phyloP scores from a whole-genome alignment of 495 filamentous ascomycete species.

The Podospora fimiseda region DNA sequence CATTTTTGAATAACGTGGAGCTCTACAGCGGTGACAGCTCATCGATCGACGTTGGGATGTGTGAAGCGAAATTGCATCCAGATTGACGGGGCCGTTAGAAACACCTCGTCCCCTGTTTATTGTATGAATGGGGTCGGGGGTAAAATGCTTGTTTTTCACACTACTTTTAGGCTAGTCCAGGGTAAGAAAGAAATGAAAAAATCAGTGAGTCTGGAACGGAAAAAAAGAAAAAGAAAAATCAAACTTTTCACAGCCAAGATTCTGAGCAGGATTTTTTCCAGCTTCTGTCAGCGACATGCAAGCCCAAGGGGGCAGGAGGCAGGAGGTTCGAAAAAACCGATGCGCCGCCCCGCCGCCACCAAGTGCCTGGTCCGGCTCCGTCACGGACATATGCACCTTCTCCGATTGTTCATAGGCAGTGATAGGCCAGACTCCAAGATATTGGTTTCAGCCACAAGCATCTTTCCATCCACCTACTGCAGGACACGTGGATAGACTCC shows the following conservation, averaged over 20 bases:
- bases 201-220: too few species aligned
- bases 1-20: background rate
- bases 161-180: slow-evolving; percentile 4
- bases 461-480: background rate
- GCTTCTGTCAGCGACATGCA: background rate
- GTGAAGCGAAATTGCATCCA: slow-evolving; percentile 32
- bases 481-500: background rate
- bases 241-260: too few species aligned
- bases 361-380: too few species aligned
- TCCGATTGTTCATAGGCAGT: too few species aligned
- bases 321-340: background rate
- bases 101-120: slow-evolving; percentile 21
- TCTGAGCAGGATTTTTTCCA: too few species aligned
- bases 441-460: background rate
- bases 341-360: background rate
- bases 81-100: slow-evolving; percentile 15
- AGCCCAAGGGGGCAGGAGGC: background rate
- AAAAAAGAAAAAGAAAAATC: too few species aligned
- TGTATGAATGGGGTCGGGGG: slow-evolving; percentile 1
- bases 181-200: too few species aligned
- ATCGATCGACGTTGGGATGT: slow-evolving; percentile 9
- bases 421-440: too few species aligned
- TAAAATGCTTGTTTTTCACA: slow-evolving; percentile 24
- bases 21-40: background rate
- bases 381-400: too few species aligned